Evolutionary conservation across 768 basidiomycete genomes (phyloP), one percentile per base, ranked within the genome.

Genomic region (Tricholoma saponaceum): DNA sequence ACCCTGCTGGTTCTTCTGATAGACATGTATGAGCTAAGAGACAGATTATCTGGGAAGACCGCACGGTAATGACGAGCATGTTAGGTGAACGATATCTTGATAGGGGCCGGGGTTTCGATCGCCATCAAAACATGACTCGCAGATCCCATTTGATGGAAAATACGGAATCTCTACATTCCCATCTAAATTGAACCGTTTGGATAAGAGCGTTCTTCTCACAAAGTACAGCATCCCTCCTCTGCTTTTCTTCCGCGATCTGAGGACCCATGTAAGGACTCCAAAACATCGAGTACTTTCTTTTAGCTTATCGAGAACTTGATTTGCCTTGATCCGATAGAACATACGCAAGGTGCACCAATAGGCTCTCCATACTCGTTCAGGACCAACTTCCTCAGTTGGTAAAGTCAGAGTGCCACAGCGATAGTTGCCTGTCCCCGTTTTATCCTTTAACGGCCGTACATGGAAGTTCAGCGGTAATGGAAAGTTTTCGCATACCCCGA

Each of bases 71-170:
- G 51, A 69, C 69, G 25, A 73, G 70, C 5, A 58, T 62, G 22
- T 70, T 57, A 12, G 46, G n/a, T 1, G 59, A 33, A 16, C 63
- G 58, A 13, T 16, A 78, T 64, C 23, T 58, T 64, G 49, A 85
- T 69, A 5, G n/a, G n/a, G n/a, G n/a, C n/a, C 76, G 74, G 16
- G 85, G 67, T 62, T 71, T 47, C 74, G 72, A 28, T 83, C 76
- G 1, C 72, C 64, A 50, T 74, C 66, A 58, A 79, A 83, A 33
- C 51, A 51, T 26, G n/a, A 72, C 23, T 54, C 35, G 9, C 56
- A 56, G 44, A 68, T 83, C 82, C 76, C 80, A 84, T 67, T 88
- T 85, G 44, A 81, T 67, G 16, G 86, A 89, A 58, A 82, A 78
- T 0, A 76, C 73, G 4, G 71, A 66, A 62, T 85, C 84, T n/a